Evolutionary conservation across 257 asterid genomes (phyloP).

Genomic region (Solanum rostratum): DNA sequence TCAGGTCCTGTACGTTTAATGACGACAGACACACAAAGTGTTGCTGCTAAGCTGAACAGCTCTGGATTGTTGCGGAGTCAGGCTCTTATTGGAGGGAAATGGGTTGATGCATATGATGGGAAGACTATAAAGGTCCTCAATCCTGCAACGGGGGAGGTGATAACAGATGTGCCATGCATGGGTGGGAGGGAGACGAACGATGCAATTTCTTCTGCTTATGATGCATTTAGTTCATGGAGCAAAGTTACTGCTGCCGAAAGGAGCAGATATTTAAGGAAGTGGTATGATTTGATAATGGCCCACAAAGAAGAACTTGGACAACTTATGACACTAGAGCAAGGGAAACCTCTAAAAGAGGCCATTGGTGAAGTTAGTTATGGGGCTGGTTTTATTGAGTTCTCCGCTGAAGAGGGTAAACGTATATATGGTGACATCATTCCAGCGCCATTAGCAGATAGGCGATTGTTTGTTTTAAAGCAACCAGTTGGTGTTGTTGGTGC

Average conservation of each 20-base stretch:
- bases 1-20: slow-evolving; percentile 18
- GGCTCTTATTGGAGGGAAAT: slow-evolving; percentile 88
- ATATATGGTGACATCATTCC: slow-evolving; percentile 94
- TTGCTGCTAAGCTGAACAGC: slow-evolving; percentile 52
- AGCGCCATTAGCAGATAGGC: slow-evolving; percentile 80
- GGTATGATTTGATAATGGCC: slow-evolving; percentile 75
- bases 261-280: slow-evolving; percentile 72
- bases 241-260: slow-evolving; percentile 86
- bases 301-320: slow-evolving; percentile 94
- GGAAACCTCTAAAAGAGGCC: slow-evolving; percentile 95
- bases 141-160: slow-evolving; percentile 90
- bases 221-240: slow-evolving; percentile 89
- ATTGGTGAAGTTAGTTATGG: slow-evolving; percentile 91
- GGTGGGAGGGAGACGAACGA: slow-evolving; percentile 82
- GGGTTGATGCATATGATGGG: slow-evolving; percentile 88
- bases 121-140: slow-evolving; percentile 73
- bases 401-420: slow-evolving; percentile 96
- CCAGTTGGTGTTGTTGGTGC: slow-evolving; percentile 99
- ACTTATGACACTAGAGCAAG: slow-evolving; percentile 94
- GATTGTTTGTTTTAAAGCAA: slow-evolving; percentile 90
- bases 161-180: slow-evolving; percentile 81
- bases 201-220: slow-evolving; percentile 82
- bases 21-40: slow-evolving; percentile 49
- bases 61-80: slow-evolving; percentile 67
- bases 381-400: slow-evolving; percentile 83